Conservation (phyloP, 495 filamentous ascomycete genomes). For the Corynascus novoguineensis region DNA sequence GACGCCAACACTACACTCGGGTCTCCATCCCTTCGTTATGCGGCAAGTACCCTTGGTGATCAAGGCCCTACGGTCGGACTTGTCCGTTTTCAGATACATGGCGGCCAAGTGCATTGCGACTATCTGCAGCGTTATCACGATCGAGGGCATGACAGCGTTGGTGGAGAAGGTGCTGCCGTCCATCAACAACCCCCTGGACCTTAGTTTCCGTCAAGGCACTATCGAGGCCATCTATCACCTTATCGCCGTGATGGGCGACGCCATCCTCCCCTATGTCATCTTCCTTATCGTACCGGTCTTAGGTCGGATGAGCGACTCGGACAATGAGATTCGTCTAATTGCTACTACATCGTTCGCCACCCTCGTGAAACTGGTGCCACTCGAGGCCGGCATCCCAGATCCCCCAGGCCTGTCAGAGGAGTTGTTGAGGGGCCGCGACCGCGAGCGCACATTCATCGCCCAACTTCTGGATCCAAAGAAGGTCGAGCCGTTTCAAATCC, state of each 20-base stretch:
- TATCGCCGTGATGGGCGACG: constrained; percentile 96
- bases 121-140: constrained; percentile 89
- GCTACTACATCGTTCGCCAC: constrained; percentile 97
- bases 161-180: constrained; percentile 89
- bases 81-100: constrained; percentile 91
- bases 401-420: constrained; percentile 87
- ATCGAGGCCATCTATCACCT: constrained; percentile 93
- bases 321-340: constrained; percentile 88
- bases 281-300: constrained; percentile 98
- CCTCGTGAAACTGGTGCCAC: constrained; percentile 94
- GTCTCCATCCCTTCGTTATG: constrained; percentile 70
- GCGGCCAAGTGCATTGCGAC: constrained; percentile 97
- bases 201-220: constrained; percentile 82
- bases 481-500: constrained; percentile 87
- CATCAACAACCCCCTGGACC: constrained; percentile 80
- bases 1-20: constrained; percentile 70
- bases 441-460: constrained; percentile 90
- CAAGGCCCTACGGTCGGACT: constrained; percentile 74
- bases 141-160: constrained; percentile 91
- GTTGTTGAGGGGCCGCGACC: constrained; percentile 80
- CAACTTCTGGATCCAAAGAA: constrained; percentile 95
- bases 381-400: constrained; percentile 96
- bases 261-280: constrained; percentile 94
- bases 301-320: constrained; percentile 97
- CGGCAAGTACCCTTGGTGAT: constrained; percentile 79